A percentile compares a stretch with the other conserved stretches of the same genome.
Evolutionary conservation across 192 early-diverging fungal species (phyloP).

Genomic region (Backusella mclennaniae): DNA sequence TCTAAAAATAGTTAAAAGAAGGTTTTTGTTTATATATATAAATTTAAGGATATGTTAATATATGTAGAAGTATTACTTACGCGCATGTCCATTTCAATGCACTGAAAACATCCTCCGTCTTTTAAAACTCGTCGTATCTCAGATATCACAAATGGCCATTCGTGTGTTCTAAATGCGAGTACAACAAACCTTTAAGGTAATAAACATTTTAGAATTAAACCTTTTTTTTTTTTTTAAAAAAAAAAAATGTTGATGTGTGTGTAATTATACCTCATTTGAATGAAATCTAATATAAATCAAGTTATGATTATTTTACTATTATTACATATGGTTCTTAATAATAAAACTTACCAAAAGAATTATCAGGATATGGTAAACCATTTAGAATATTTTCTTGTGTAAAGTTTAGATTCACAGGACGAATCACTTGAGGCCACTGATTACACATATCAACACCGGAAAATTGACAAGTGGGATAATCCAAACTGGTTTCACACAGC

Average conservation of each 20-base stretch:
- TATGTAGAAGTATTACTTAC: background rate
- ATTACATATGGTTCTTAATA: background rate
- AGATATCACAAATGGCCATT: constrained; percentile 23
- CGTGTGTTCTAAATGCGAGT: constrained; percentile 27
- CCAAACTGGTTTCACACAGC: constrained; percentile 30
- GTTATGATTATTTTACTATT: background rate
- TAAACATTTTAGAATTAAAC: background rate
- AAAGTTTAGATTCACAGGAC: constrained; percentile 26
- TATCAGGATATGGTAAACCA: constrained; percentile 27
- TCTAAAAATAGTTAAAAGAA: background rate
- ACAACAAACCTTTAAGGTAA: constrained; percentile 19
- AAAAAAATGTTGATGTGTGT: background rate
- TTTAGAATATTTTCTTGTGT: constrained; percentile 20
- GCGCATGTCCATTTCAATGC: constrained; percentile 25
- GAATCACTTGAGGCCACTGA: constrained; percentile 29
- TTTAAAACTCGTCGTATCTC: constrained; percentile 25
- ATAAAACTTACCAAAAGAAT: constrained; percentile 24
- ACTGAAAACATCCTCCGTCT: constrained; percentile 31
- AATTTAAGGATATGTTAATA: background rate
- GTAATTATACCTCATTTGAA: constrained; percentile 20
- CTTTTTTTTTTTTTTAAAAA: background rate
- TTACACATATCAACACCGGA: constrained; percentile 27
- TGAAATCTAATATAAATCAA: constrained; percentile 20
- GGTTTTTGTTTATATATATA: background rate
- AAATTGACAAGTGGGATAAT: constrained; percentile 31